Percentiles rank a stretch among this genome's conserved stretches.
These are phyloP conservation scores for Sanghuangporus baumii DNA, from an alignment of 1,284 basidiomycete genomes.

Conservation along the genomic window DNA sequence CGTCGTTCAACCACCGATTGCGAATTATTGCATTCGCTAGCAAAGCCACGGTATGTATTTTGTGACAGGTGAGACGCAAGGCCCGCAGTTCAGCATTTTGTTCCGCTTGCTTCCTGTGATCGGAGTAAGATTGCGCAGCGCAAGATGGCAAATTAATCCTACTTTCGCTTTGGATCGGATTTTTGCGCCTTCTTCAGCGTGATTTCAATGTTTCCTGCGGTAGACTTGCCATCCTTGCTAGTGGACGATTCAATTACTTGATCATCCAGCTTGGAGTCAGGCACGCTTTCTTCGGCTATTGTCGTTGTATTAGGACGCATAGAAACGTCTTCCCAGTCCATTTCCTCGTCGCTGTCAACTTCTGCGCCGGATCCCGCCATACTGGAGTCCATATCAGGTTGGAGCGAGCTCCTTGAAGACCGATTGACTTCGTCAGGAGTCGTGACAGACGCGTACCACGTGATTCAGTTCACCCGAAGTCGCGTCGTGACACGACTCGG, in stretches of 20 bases:
- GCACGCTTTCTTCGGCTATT: background rate
- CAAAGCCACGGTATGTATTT: constrained; percentile 78
- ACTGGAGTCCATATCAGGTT: background rate
- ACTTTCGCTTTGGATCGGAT: constrained; percentile 27
- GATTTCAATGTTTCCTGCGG: constrained; percentile 49
- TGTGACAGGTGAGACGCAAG: constrained; percentile 75
- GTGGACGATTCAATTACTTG: background rate
- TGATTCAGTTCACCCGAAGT: background rate
- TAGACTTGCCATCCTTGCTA: constrained; percentile 10
- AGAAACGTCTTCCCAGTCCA: constrained; percentile 29
- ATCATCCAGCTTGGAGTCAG: background rate
- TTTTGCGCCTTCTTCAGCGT: constrained; percentile 45
- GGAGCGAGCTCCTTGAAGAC: constrained; percentile 5
- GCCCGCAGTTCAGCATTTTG: constrained; percentile 56
- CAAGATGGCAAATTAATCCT: background rate
- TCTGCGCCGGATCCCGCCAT: background rate
- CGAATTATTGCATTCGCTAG: constrained; percentile 72
- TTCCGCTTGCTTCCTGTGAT: constrained; percentile 33
- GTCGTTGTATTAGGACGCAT: constrained; percentile 25
- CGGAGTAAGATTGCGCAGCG: background rate
- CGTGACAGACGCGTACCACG: background rate
- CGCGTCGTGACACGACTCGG: no score
- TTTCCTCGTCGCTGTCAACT: constrained; percentile 16
- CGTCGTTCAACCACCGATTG: constrained; percentile 85
- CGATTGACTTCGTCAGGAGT: background rate